These are phyloP conservation scores for Pascua sp. DNA, from an alignment of 1,284 basidiomycete species.

Conservation along the genomic window DNA sequence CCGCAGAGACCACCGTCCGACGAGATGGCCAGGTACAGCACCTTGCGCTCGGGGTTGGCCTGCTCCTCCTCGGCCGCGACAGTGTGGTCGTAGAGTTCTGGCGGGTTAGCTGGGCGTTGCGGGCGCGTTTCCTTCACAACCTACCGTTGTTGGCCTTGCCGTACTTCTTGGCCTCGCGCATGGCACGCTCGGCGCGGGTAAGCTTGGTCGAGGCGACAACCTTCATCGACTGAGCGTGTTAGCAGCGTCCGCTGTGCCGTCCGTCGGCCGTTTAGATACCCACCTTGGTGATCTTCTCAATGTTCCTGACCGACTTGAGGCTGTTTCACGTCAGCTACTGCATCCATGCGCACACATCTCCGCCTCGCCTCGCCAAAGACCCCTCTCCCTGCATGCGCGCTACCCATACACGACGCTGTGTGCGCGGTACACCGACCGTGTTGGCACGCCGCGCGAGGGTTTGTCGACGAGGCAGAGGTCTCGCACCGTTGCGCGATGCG, in stretches of 20 bases:
- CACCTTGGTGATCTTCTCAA: slow-evolving; percentile 98
- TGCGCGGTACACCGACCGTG: neutral
- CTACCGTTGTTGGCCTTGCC: slow-evolving; percentile 87
- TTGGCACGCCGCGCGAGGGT: neutral
- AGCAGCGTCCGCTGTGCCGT: neutral
- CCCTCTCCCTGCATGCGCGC: too few relatives aligned
- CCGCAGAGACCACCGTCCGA: slow-evolving; percentile 99
- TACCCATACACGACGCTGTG: neutral
- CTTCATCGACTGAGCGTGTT: slow-evolving; percentile 84
- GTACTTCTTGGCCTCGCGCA: slow-evolving; percentile 90
- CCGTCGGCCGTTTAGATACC: slow-evolving; percentile 35
- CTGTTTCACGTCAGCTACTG: slow-evolving; percentile 18
- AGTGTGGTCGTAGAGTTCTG: slow-evolving; percentile 78
- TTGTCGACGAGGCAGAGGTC: neutral
- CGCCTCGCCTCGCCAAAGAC: too few relatives aligned
- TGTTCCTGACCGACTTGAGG: slow-evolving; percentile 90
- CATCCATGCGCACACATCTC: too few relatives aligned
- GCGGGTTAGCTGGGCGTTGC: neutral
- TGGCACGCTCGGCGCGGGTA: slow-evolving; percentile 90
- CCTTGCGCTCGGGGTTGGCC: slow-evolving; percentile 61
- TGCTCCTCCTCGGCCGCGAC: slow-evolving; percentile 31
- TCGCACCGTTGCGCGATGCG: too few relatives aligned
- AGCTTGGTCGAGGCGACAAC: slow-evolving; percentile 99
- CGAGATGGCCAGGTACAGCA: slow-evolving; percentile 88
- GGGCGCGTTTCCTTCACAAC: slow-evolving; percentile 38